A percentile compares a stretch with the other conserved stretches of the same genome.
Conservation (phyloP, 192 early-diverging fungal species). For the Podila minutissima region DNA sequence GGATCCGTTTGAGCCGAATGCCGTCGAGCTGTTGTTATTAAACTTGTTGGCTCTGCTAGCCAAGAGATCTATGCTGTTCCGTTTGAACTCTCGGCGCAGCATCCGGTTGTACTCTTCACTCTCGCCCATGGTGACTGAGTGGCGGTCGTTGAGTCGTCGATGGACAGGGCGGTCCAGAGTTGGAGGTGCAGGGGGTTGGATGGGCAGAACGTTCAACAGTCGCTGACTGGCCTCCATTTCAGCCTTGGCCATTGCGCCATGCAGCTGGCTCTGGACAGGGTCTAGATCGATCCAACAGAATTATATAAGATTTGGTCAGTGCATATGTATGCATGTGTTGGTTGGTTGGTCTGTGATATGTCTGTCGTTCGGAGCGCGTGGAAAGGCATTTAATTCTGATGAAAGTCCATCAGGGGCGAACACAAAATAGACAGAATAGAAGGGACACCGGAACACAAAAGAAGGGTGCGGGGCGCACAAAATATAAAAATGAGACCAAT, state of each 20-base stretch:
- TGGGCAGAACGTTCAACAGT: constrained; percentile 40
- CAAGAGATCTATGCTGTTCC: constrained; percentile 47
- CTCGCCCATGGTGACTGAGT: constrained; percentile 61
- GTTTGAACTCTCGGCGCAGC: constrained; percentile 38
- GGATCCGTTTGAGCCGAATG: background rate
- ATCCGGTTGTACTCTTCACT: constrained; percentile 56
- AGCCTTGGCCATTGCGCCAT: constrained; percentile 64
- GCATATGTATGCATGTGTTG: background rate
- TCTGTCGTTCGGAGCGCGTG: background rate
- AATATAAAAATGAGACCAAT: background rate
- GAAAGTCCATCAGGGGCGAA: too few relatives aligned
- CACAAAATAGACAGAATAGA: too few relatives aligned
- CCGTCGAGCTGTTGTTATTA: constrained; percentile 16
- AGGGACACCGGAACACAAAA: too few relatives aligned
- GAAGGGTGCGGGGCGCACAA: too few relatives aligned
- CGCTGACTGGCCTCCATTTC: constrained; percentile 60
- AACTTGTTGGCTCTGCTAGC: constrained; percentile 21
- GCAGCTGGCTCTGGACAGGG: constrained; percentile 60
- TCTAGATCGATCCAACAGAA: constrained; percentile 22
- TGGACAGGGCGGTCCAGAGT: constrained; percentile 39
- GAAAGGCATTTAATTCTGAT: background rate
- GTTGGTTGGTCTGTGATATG: background rate
- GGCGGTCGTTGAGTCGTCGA: constrained; percentile 66
- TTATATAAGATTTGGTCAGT: background rate
- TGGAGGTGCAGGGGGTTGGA: constrained; percentile 37